These are phyloP conservation scores for Cordyceps pruinosa DNA, from an alignment of 2,329 filamentous ascomycete genomes.

Conservation along the genomic window DNA sequence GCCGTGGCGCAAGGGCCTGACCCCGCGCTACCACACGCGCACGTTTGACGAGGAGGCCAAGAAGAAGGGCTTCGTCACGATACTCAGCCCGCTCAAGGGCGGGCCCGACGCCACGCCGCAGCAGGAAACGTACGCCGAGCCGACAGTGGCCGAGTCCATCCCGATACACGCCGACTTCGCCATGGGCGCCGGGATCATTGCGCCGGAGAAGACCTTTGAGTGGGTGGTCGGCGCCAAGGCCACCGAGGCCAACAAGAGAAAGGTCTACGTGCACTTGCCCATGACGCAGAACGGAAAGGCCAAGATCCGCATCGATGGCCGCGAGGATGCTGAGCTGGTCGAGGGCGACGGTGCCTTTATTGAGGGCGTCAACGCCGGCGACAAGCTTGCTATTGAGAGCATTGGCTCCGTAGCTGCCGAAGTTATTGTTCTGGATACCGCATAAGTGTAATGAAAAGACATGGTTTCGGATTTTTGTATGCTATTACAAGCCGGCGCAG, in stretches of 20 bases:
- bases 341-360: conserved; percentile 83
- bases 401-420: conserved; percentile 63
- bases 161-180: conserved; percentile 78
- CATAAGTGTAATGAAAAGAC: conserved; percentile 27
- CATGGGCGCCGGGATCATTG: conserved; percentile 72
- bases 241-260: conserved; percentile 49
- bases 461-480: not conserved
- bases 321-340: conserved; percentile 55
- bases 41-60: conserved; percentile 69
- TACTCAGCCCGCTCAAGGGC: conserved; percentile 67
- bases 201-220: conserved; percentile 56
- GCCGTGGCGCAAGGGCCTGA: conserved; percentile 66
- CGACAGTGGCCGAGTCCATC: conserved; percentile 59
- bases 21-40: conserved; percentile 69
- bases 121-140: conserved; percentile 58
- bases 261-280: conserved; percentile 74
- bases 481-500: not conserved
- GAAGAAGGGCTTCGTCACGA: conserved; percentile 61
- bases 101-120: conserved; percentile 54
- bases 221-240: conserved; percentile 63
- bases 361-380: conserved; percentile 55
- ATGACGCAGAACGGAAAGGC: conserved; percentile 73
- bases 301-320: conserved; percentile 60
- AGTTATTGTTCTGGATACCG: conserved; percentile 60
- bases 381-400: conserved; percentile 58